phyloP scores from a whole-genome alignment of 2,329 filamentous ascomycete genomes.

The Talaromyces sp. region DNA sequence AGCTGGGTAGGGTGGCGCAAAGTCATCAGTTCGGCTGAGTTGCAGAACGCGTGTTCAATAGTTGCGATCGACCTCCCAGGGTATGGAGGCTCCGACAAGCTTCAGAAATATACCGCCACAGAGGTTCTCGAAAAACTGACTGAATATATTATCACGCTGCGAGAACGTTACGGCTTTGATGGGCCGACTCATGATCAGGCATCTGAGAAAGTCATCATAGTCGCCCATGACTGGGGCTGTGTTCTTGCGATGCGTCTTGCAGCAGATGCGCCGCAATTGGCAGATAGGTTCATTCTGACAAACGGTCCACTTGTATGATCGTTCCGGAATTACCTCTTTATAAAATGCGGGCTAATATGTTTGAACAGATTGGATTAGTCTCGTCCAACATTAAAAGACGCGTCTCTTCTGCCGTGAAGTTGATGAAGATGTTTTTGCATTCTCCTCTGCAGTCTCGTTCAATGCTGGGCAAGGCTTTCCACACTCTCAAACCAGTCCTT shows the following conservation, averaged over 20 bases:
- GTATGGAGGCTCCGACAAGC: slow-evolving; percentile 53
- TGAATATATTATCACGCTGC: slow-evolving; percentile 49
- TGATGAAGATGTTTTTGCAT: slow-evolving; percentile 45
- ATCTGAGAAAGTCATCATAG: slow-evolving; percentile 45
- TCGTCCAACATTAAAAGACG: slow-evolving; percentile 39
- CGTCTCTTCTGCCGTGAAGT: slow-evolving; percentile 42
- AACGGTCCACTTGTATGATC: slow-evolving; percentile 48
- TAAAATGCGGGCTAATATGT: neutral
- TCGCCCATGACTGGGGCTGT: slow-evolving; percentile 54
- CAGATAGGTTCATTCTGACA: slow-evolving; percentile 51
- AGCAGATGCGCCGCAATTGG: slow-evolving; percentile 52
- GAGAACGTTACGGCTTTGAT: slow-evolving; percentile 42
- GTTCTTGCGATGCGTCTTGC: slow-evolving; percentile 51
- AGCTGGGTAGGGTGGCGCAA: slow-evolving; percentile 52
- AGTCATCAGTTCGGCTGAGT: slow-evolving; percentile 37
- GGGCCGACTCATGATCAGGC: slow-evolving; percentile 11
- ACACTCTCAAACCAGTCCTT: slow-evolving; percentile 43
- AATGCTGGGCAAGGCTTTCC: slow-evolving; percentile 41
- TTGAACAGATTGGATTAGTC: slow-evolving; percentile 35
- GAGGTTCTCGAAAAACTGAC: slow-evolving; percentile 50
- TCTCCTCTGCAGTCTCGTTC: slow-evolving; percentile 40
- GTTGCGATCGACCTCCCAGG: slow-evolving; percentile 56
- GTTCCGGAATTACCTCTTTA: neutral
- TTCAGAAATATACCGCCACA: slow-evolving; percentile 46
- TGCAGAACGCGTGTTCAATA: slow-evolving; percentile 39